These are phyloP conservation scores for Thelonectria discophora DNA, from an alignment of 2,329 filamentous ascomycete genomes.

Conservation along the genomic window DNA sequence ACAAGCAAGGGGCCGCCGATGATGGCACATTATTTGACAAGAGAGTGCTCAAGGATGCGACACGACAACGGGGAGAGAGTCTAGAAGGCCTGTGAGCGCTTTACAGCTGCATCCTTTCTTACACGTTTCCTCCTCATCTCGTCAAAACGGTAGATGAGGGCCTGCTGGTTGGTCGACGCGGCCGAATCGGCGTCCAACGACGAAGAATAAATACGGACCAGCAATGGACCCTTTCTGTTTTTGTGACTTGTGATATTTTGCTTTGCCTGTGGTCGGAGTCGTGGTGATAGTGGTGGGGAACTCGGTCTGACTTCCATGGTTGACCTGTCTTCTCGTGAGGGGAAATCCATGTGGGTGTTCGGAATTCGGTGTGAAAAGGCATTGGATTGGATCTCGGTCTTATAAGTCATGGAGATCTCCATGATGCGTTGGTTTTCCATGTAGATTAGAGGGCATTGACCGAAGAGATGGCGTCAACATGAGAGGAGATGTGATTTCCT, in stretches of 20 bases:
- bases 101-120: conserved; percentile 7
- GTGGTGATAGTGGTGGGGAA: conserved; percentile 16
- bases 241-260: conserved; percentile 2
- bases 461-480: conserved; percentile 1
- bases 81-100: conserved; percentile 3
- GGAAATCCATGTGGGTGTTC: conserved; percentile 3
- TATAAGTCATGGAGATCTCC: conserved; percentile 8
- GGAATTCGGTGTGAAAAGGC: conserved; percentile 11
- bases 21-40: conserved; percentile 1
- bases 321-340: conserved; percentile 15
- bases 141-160: conserved; percentile 12
- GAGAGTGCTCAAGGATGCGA: not conserved
- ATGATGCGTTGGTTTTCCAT: conserved; percentile 20
- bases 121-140: conserved; percentile 10
- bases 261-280: conserved; percentile 6
- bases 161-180: conserved; percentile 11
- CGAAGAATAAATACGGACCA: too few relatives aligned
- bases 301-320: conserved; percentile 21
- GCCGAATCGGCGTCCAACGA: conserved; percentile 7
- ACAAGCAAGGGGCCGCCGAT: conserved; percentile 6
- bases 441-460: conserved; percentile 2
- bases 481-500: not conserved
- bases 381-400: conserved; percentile 15
- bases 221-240: not conserved
- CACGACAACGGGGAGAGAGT: conserved; percentile 5